A percentile compares a stretch with the other conserved stretches of the same genome.
phyloP scores from a whole-genome alignment of 2,329 filamentous ascomycete genomes.

The Cladophialophora chaetospira region DNA sequence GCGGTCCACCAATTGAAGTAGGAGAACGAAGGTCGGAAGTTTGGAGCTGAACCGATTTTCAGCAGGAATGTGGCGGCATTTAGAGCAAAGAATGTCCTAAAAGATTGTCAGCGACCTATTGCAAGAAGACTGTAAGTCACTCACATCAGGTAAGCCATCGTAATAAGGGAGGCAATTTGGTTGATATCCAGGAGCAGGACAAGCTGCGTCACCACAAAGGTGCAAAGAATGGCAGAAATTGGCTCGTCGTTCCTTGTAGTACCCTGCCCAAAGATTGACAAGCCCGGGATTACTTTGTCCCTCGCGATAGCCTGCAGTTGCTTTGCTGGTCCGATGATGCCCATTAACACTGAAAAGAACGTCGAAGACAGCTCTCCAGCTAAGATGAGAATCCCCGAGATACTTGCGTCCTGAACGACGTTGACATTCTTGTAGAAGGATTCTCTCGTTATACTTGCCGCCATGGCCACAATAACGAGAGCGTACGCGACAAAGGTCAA shows the following conservation, averaged over 20 bases:
- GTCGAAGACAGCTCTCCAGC: conserved; percentile 80
- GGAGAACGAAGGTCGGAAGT: conserved; percentile 84
- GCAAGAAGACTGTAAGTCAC: background rate
- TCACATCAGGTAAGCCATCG: conserved; percentile 83
- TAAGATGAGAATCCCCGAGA: conserved; percentile 73
- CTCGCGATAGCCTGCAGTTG: conserved; percentile 79
- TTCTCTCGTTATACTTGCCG: conserved; percentile 70
- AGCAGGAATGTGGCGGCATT: conserved; percentile 85
- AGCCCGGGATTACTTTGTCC: conserved; percentile 75
- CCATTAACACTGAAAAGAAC: conserved; percentile 85
- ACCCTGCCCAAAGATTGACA: conserved; percentile 73
- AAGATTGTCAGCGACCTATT: conserved; percentile 6
- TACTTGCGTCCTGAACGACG: conserved; percentile 76
- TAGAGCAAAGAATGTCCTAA: conserved; percentile 75
- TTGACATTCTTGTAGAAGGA: conserved; percentile 76
- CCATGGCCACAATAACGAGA: conserved; percentile 76
- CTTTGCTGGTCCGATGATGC: conserved; percentile 81
- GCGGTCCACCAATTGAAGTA: conserved; percentile 89
- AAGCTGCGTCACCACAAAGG: conserved; percentile 73
- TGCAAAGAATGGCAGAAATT: conserved; percentile 72
- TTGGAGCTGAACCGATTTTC: conserved; percentile 83
- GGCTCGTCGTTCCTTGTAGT: conserved; percentile 73
- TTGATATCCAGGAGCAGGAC: conserved; percentile 83
- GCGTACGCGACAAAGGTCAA: conserved; percentile 77
- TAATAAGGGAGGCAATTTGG: conserved; percentile 84